Base-by-base conservation (phyloP, 2,329 filamentous ascomycete genomes). In the Cercospora zeina region DNA sequence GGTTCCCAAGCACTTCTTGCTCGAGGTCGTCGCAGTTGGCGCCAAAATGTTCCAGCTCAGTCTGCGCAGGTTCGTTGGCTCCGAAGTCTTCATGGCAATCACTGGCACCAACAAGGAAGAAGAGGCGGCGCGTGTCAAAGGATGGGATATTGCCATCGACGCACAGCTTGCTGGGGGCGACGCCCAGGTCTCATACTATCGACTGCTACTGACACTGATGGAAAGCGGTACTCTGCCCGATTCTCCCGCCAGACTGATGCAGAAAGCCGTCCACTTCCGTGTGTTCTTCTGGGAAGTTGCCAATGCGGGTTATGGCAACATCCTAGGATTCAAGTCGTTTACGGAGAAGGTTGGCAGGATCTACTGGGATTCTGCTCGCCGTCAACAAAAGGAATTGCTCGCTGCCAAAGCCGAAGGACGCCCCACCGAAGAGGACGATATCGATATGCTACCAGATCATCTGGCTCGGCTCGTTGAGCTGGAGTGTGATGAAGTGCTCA, bases 141-240 rank as follows among this genome's bases (percentile, higher is more conserved):
- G 92, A 0, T 97, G 93, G 93, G 85, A 89, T 34, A 96, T 96
- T 71, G 93, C 93, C 13, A 84, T 97, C 59, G 93, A 97, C 75
- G 92, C 93, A 27, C 93, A 97, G 75, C 83, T 97, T 19, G 91
- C 91, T 9, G 93, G 93, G 45, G 93, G 93, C 13, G 93, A 97
- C 75, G 85, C 88, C 8, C 90, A 96, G 74, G 89, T 97, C 69
- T 96, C 89, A 80, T 92, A 89, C 76, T 92, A 90, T 75, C 87
- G 93, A 54, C 82, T 97, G 33, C 85, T 93, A 0, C 81, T 97
- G 54, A 96, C 93, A 0, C 82, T 97, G 27, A 87, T 97, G 71
- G 92, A 93, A 8, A 96, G 93, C 1, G 88, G 89, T 24, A 96
- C 93, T 0, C 81, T 97, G 1, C 92, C 93, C 10, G 87, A 91